Conservation (phyloP, 2,329 filamentous ascomycete genomes). For the Colletotrichum chrysophilum region DNA sequence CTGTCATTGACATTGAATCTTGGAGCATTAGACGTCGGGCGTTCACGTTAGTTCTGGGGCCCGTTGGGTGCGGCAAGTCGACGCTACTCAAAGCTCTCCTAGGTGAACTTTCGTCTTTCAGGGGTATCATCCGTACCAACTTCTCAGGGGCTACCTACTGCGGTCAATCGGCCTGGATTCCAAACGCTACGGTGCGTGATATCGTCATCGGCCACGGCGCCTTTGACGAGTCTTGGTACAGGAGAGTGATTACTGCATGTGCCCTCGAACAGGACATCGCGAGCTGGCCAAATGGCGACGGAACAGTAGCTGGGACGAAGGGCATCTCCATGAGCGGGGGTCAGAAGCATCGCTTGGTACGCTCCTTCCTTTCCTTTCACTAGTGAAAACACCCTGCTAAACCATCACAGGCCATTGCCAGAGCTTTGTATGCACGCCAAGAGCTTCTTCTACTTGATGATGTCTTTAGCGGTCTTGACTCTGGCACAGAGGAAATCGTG, state of each 20-base stretch:
- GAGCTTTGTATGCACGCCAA: slow-evolving; percentile 33
- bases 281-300: slow-evolving; percentile 34
- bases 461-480: slow-evolving; percentile 36
- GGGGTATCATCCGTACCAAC: slow-evolving; percentile 19
- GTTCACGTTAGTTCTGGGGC: slow-evolving; percentile 34
- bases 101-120: slow-evolving; percentile 26
- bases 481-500: slow-evolving; percentile 27
- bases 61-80: slow-evolving; percentile 41
- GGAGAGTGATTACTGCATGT: slow-evolving; percentile 36
- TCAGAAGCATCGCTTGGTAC: slow-evolving; percentile 35
- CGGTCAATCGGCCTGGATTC: slow-evolving; percentile 29
- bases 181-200: slow-evolving; percentile 34
- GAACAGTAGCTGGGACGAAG: slow-evolving; percentile 37
- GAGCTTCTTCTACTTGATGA: slow-evolving; percentile 32
- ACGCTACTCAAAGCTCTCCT: slow-evolving; percentile 35
- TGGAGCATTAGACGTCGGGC: not conserved
- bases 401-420: slow-evolving; percentile 26
- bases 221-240: slow-evolving; percentile 34
- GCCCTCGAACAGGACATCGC: slow-evolving; percentile 34
- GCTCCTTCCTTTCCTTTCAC: not conserved
- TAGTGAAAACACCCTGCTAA: not conserved
- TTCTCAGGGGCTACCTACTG: slow-evolving; percentile 29
- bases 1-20: slow-evolving; percentile 10
- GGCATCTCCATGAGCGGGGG: slow-evolving; percentile 43
- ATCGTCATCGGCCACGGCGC: slow-evolving; percentile 35